These are phyloP conservation scores for Chlorella sp. DNA, from an alignment of 139 green algal genomes.

Conservation along the genomic window DNA sequence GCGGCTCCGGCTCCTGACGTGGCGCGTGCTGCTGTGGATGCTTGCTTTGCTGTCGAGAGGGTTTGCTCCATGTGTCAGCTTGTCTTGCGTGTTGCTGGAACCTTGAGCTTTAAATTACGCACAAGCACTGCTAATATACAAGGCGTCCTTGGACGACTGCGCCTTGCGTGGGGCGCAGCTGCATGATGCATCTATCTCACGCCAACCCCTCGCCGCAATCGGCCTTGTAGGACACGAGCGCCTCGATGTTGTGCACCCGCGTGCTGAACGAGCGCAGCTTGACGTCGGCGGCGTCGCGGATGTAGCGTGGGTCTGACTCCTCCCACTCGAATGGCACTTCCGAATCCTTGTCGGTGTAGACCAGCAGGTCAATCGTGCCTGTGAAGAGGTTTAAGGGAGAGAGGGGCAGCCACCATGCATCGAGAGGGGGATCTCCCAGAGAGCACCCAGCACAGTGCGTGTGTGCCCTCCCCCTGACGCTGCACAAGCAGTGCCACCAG, in stretches of 20 bases:
- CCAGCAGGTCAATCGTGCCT: conserved; percentile 94
- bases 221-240: conserved; percentile 84
- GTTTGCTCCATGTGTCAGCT: too few relatives aligned
- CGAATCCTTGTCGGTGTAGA: conserved; percentile 82
- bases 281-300: conserved; percentile 79
- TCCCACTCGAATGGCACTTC: conserved; percentile 88
- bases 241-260: conserved; percentile 89
- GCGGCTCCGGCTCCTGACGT: not conserved
- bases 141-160: too few relatives aligned
- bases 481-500: not conserved
- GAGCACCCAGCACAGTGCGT: not conserved
- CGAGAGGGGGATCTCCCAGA: not conserved
- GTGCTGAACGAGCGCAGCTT: conserved; percentile 92
- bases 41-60: too few relatives aligned
- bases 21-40: too few relatives aligned
- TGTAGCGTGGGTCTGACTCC: conserved; percentile 86
- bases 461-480: too few relatives aligned
- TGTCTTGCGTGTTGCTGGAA: too few relatives aligned
- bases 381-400: not conserved
- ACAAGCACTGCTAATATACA: too few relatives aligned
- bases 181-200: too few relatives aligned
- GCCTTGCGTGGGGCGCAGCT: too few relatives aligned
- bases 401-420: not conserved
- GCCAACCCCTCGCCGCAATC: too few relatives aligned
- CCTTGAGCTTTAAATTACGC: too few relatives aligned